Evolutionary conservation across 2,329 filamentous ascomycete species (phyloP).

Genomic region (Penicillium digitatum): DNA sequence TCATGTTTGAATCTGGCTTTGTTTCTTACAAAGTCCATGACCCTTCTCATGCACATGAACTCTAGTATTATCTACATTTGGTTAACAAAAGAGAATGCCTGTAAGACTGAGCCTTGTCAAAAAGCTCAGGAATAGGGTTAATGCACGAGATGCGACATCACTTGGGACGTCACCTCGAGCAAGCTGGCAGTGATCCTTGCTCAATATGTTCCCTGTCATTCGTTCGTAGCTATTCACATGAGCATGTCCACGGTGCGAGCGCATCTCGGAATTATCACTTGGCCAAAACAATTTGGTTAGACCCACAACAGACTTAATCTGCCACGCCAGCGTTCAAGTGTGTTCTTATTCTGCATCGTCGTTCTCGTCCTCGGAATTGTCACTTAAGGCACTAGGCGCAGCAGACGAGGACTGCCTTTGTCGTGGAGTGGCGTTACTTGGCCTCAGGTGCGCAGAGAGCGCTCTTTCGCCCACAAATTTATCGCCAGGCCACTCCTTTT

Average conservation of each 20-base stretch:
- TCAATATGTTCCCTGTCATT: background rate
- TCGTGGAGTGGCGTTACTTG: slow-evolving; percentile 1
- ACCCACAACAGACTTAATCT: background rate
- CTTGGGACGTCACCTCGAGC: background rate
- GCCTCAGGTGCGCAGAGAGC: slow-evolving; percentile 8
- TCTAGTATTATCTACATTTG: background rate
- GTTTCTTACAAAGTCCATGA: background rate
- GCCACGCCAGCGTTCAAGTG: background rate
- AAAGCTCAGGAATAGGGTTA: background rate
- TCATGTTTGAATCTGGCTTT: background rate
- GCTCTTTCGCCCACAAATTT: slow-evolving; percentile 54
- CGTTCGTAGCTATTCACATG: background rate
- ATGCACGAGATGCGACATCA: background rate
- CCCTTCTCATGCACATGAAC: background rate
- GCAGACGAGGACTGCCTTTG: background rate
- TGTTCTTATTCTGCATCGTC: background rate
- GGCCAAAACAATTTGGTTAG: background rate
- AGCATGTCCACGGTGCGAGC: background rate
- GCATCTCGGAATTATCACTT: background rate
- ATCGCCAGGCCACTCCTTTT: slow-evolving; percentile 50
- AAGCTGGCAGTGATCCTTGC: background rate
- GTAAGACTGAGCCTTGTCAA: background rate
- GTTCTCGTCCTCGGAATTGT: slow-evolving; percentile 3
- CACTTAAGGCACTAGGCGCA: background rate
- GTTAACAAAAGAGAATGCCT: background rate